Base-by-base conservation (phyloP, 2,329 filamentous ascomycete genomes). In the Fusarium sororula region DNA sequence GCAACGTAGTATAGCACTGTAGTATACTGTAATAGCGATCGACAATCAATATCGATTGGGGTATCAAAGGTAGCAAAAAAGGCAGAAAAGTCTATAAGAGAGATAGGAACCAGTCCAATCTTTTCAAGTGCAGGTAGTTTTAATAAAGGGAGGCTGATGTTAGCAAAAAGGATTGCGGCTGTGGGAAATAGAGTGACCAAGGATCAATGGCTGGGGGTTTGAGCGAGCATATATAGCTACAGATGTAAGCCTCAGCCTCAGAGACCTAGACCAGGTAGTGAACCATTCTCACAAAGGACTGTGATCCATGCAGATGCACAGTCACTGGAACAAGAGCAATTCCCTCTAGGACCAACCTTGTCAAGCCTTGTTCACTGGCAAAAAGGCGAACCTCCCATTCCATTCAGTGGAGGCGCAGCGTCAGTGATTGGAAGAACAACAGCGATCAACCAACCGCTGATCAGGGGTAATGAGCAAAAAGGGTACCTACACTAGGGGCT, bases 231-330 rank as follows among this genome's bases (percentile, higher is more conserved):
- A 61, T 72, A 68, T 70, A 72, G 54, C 48, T 45, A 39, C 26
- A 28, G 44, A 47, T 37, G 24, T 72, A 72, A 72, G 69, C 70
- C 64, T 69, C 68, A 72, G 70, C 70, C 70, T 69, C 68, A 44
- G 37, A n/a, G 28, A 37, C 28, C 39, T 26, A 17, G 55, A 28
- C 58, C 63, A 38, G 44, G 37, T 14, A 62, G 48, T 44, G 63
- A 70, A 70, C 32, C 44, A 59, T 55, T 42, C 32, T n/a, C 37
- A 37, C 55, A 48, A 67, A 67, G 62, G 56, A 57, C 38, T 32
- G 14, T 42, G 28, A 72, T 57, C 57, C 68, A 68, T 66, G 61
- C 32, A 35, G 42, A 51, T 57, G 60, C 64, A 39, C 38, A 39
- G 51, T 55, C 53, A 38, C 32, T 57, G 26, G 65, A 47, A 56